Evolutionary conservation across 139 green algal genomes (phyloP), one percentile per base, ranked within the genome.

Genomic region (Pedinophyceae sp.): DNA sequence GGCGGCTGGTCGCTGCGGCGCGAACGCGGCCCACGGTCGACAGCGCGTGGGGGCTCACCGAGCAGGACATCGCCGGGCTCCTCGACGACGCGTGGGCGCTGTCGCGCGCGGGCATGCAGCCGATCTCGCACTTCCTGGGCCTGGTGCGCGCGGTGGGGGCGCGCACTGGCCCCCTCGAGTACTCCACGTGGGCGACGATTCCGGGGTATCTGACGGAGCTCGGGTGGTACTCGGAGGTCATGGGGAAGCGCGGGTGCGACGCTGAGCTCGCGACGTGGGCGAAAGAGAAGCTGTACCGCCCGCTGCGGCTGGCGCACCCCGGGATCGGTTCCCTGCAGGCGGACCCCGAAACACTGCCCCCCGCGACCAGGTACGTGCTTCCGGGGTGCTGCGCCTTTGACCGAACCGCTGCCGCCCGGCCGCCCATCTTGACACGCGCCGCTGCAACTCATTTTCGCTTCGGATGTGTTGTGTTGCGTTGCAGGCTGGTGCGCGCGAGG

Each of bases 41-140:
- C 19, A 49, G 25, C 38, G 17, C 6, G 51, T 29, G 1, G 1
- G 45, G 27, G 45, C 24, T 28, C 23, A 22, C 38, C 15, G 19
- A 48, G 57, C 18, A 18, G 0, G 73, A 86, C 39, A 13, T 82
- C 24, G 71, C 78, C 15, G 74, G 66, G 3, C 49, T 84, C 45
- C 50, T 87, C 38, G 68, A 76, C 23, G 79, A 87, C 55, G 51
- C 64, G 19, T 82, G 40, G 19, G 48, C 62, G n/a, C 65, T 87
- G 20, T 57, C 61, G 3, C 47, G 62, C 22, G 64, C 67, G 3
- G 62, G 49, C 3, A 26, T 48, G 34, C 34, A 43, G 34, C 10
- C 13, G 34, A 7, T 19, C 34, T 7, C 34, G 34, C 34, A 13
- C 10, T 19, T 43, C 10, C 10, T 43, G 34, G 34, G 10, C 10